Evolutionary conservation across 2,329 filamentous ascomycete genomes (phyloP), one percentile per base, ranked within the genome.

Genomic region (Arthrobotrys conoides): DNA sequence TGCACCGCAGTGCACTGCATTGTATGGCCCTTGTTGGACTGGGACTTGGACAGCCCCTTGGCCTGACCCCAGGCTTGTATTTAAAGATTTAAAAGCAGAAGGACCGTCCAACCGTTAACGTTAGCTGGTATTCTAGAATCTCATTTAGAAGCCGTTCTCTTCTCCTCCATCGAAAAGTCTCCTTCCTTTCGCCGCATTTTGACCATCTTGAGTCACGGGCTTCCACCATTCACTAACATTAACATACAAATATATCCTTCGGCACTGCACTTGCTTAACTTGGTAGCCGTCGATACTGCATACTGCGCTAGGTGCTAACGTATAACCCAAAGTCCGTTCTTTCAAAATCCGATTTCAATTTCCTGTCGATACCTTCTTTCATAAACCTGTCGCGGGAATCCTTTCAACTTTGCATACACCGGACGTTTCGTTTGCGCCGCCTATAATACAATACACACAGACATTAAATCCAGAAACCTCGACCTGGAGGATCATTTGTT

Each of bases 11-110:
- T 18, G 41, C 41, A 46, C 9, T 5, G 41, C 20, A 49, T 22
- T 49, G 16, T n/a, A 44, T 18, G 27, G 57, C 27, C n/a, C 61
- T 53, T 36, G 48, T 59, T 33, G 22, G 55, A 65, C 63, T 64
- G 36, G 4, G 33, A n/a, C 27, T 30, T 30, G 27, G 27, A 6
- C 27, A 30, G 6, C 72, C 67, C 71, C 66, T 69, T 66, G 49
- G 57, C 49, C 66, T 18, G 49, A 41, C 12, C 36, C 3, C 12
- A 12, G 38, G 3, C 10, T 9, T 46, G 44, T 63, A 49, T 69
- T 76, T 41, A 64, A 71, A 68, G 67, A 68, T 68, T 77, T 77
- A 77, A 77, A 77, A 77, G 73, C 67, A 77, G 73, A 77, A 77
- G 73, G 73, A 66, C 73, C 66, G 66, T 33, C 72, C 73, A 68